Conservation (phyloP, 495 filamentous ascomycete species). For the Neurospora terricola region DNA sequence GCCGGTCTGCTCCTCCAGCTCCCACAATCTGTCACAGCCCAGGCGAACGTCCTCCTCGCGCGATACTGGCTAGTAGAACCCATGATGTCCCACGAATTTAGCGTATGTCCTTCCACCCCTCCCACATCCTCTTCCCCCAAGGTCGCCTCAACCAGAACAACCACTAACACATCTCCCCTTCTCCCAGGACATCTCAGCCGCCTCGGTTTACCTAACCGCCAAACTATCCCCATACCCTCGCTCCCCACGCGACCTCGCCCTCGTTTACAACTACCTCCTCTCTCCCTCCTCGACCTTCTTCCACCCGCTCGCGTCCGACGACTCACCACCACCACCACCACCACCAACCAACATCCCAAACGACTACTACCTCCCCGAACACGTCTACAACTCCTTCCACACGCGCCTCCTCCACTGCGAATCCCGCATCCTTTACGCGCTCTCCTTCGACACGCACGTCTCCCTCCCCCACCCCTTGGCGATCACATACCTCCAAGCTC, state of each 20-base stretch:
- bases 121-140: not conserved
- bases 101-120: conserved; percentile 19
- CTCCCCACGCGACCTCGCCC: conserved; percentile 67
- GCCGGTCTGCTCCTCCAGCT: conserved; percentile 78
- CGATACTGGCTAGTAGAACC: conserved; percentile 66
- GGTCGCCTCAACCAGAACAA: not conserved
- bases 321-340: conserved; percentile 10
- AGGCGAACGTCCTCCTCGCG: conserved; percentile 80
- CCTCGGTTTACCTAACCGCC: conserved; percentile 68
- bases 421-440: conserved; percentile 57
- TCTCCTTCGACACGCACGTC: conserved; percentile 77
- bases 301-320: conserved; percentile 21
- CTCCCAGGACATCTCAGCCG: conserved; percentile 67
- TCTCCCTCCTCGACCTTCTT: conserved; percentile 56
- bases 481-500: conserved; percentile 84
- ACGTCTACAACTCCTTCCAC: conserved; percentile 52
- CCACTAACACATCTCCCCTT: conserved; percentile 5
- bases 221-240: conserved; percentile 74
- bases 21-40: conserved; percentile 81
- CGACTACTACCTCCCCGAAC: conserved; percentile 65
- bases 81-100: conserved; percentile 37
- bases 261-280: conserved; percentile 75
- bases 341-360: conserved; percentile 36
- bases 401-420: conserved; percentile 58
- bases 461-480: conserved; percentile 79